Percentiles rank a stretch among this genome's conserved stretches.
Conservation (phyloP, 1,284 basidiomycete species). For the Ganoderma meredithae region DNA sequence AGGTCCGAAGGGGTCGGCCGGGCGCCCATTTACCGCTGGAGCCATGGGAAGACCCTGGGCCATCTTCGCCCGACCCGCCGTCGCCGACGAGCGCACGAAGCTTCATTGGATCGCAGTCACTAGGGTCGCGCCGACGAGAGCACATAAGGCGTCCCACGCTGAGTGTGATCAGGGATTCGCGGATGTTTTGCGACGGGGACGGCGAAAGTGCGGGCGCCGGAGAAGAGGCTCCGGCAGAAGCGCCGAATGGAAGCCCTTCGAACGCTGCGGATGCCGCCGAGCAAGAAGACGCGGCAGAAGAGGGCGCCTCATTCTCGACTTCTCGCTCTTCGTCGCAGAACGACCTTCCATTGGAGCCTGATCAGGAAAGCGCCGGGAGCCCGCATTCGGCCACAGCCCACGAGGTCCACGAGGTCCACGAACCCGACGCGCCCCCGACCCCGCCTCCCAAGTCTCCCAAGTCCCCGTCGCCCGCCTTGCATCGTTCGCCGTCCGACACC, state of each 20-base stretch:
- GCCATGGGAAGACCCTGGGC: slow-evolving; percentile 34
- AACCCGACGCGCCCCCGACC: slow-evolving; percentile 20
- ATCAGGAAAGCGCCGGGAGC: slow-evolving; percentile 11
- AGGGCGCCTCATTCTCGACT: slow-evolving; percentile 11
- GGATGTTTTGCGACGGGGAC: slow-evolving; percentile 34
- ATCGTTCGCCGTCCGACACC: slow-evolving; percentile 7
- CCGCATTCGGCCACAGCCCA: neutral
- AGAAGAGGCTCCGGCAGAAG: slow-evolving; percentile 17
- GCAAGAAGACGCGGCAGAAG: slow-evolving; percentile 5
- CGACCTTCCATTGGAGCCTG: slow-evolving; percentile 25
- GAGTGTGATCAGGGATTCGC: slow-evolving; percentile 41
- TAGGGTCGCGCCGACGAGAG: slow-evolving; percentile 29
- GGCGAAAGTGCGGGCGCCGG: slow-evolving; percentile 30
- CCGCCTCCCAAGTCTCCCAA: slow-evolving; percentile 29
- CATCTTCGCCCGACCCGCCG: slow-evolving; percentile 18
- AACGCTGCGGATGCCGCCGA: slow-evolving; percentile 5
- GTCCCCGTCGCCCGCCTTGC: slow-evolving; percentile 12
- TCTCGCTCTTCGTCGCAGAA: slow-evolving; percentile 20
- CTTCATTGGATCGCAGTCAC: slow-evolving; percentile 21
- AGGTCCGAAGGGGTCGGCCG: slow-evolving; percentile 37
- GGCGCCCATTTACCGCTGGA: slow-evolving; percentile 38
- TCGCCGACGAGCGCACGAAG: slow-evolving; percentile 23
- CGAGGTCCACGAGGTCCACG: neutral
- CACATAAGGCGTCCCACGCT: slow-evolving; percentile 39
- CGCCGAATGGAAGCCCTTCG: slow-evolving; percentile 14